These are phyloP conservation scores for Mycena leptocephala DNA, from an alignment of 768 basidiomycete genomes.

Conservation along the genomic window DNA sequence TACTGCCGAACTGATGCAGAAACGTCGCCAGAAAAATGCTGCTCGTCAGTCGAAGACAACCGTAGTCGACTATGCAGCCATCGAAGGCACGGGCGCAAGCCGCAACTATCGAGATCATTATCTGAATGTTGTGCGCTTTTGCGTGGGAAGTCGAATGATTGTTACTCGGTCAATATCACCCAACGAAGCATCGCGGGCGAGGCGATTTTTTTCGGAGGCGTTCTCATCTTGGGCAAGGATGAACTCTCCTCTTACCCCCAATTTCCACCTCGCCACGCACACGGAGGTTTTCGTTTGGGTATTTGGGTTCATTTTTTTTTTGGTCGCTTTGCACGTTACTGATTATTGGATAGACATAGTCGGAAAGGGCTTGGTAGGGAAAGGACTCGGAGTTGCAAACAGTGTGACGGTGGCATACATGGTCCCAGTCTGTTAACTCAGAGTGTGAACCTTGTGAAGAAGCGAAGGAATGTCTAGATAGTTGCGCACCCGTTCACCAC, in stretches of 20 bases:
- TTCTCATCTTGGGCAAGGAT: neutral
- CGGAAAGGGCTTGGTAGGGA: no score
- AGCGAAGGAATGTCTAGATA: no score
- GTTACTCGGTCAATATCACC: neutral
- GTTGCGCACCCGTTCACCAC: no score
- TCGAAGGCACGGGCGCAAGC: neutral
- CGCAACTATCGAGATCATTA: slow-evolving; percentile 4
- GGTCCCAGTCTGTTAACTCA: no score
- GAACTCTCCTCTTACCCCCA: slow-evolving; percentile 4
- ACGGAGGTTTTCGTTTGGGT: neutral
- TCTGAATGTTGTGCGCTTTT: slow-evolving; percentile 11
- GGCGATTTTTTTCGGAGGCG: neutral
- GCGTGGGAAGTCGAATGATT: neutral
- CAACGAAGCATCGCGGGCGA: neutral
- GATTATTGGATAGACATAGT: no score
- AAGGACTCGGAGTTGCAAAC: no score
- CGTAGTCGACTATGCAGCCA: neutral
- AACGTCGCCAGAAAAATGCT: slow-evolving; percentile 4
- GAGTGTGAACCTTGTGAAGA: no score
- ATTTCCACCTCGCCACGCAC: slow-evolving; percentile 3
- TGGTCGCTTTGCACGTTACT: no score
- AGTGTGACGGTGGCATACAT: no score
- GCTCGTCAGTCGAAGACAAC: neutral
- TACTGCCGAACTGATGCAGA: neutral
- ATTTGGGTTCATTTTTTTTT: no score